Percentiles rank a stretch among this genome's conserved stretches.
These are phyloP conservation scores for Pilatotrama ljubarskyi DNA, from an alignment of 768 basidiomycete species.

Conservation along the genomic window DNA sequence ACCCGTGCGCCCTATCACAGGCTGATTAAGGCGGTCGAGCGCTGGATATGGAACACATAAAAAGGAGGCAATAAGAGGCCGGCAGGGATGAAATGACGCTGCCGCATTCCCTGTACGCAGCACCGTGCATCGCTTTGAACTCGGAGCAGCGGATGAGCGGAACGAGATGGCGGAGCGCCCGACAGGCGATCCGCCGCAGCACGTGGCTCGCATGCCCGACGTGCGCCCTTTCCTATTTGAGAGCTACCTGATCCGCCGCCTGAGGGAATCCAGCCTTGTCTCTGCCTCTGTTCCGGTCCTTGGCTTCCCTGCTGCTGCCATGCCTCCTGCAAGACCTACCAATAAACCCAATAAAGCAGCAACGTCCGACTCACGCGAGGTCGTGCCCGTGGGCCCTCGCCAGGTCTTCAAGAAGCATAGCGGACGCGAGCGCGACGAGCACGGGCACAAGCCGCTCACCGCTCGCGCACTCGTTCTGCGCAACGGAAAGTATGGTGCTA, in stretches of 20 bases:
- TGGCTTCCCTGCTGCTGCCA: neutral
- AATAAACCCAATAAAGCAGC: constrained; percentile 17
- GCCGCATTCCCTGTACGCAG: neutral
- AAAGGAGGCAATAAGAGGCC: neutral
- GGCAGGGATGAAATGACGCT: neutral
- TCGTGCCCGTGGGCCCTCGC: constrained; percentile 57
- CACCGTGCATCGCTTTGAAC: too few species aligned
- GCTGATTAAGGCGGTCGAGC: neutral
- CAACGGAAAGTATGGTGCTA: constrained; percentile 72
- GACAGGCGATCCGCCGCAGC: neutral
- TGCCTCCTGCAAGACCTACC: constrained; percentile 22
- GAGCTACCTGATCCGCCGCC: neutral
- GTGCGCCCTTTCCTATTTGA: neutral
- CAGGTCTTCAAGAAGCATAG: constrained; percentile 42
- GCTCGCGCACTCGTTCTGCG: constrained; percentile 72
- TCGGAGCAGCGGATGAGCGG: too few species aligned
- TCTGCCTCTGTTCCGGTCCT: neutral
- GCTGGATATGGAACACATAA: neutral
- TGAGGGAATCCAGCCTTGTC: neutral
- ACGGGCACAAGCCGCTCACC: constrained; percentile 61
- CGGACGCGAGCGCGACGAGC: constrained; percentile 44
- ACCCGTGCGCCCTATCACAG: neutral
- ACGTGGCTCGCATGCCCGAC: too few species aligned
- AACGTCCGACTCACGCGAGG: constrained; percentile 36
- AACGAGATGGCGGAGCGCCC: neutral